A percentile compares a stretch with the other conserved stretches of the same genome.
Evolutionary conservation across 1,284 basidiomycete genomes (phyloP).

Genomic region (Boletus coffeatus): DNA sequence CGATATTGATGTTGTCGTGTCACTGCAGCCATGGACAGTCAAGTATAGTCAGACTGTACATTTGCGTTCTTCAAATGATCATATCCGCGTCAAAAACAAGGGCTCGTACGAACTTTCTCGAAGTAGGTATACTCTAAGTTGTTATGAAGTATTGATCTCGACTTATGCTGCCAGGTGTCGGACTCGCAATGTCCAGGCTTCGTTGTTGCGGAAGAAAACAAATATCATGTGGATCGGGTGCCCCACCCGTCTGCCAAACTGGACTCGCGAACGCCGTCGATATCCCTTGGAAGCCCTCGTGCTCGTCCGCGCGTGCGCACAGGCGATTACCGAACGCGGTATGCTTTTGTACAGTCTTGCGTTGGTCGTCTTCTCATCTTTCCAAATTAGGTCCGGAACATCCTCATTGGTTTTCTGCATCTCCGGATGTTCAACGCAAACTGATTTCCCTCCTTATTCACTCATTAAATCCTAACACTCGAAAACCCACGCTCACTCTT

Average conservation of each 20-base stretch:
- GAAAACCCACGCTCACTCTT: conserved; percentile 41
- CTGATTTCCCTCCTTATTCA: conserved; percentile 68
- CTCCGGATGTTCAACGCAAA: conserved; percentile 56
- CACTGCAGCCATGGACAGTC: conserved; percentile 74
- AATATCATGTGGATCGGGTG: conserved; percentile 72
- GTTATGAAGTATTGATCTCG: neutral
- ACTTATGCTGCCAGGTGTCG: conserved; percentile 45
- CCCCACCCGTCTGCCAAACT: conserved; percentile 64
- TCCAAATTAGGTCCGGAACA: conserved; percentile 56
- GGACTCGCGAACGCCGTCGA: conserved; percentile 48
- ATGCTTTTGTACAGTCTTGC: conserved; percentile 15
- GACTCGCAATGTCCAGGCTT: conserved; percentile 85
- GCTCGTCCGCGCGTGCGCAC: conserved; percentile 59
- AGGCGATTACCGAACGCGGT: conserved; percentile 59
- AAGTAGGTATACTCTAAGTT: conserved; percentile 37
- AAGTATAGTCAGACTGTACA: conserved; percentile 57
- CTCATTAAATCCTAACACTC: conserved; percentile 46
- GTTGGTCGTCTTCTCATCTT: conserved; percentile 4
- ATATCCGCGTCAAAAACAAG: conserved; percentile 61
- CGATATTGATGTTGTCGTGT: neutral
- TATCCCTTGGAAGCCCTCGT: conserved; percentile 54
- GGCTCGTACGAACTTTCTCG: conserved; percentile 79
- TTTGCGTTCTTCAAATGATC: conserved; percentile 63
- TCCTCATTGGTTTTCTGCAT: conserved; percentile 73
- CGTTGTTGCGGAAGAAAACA: conserved; percentile 54